phyloP scores from a whole-genome alignment of 441 rosid species.

The Erodium chrysanthum region DNA sequence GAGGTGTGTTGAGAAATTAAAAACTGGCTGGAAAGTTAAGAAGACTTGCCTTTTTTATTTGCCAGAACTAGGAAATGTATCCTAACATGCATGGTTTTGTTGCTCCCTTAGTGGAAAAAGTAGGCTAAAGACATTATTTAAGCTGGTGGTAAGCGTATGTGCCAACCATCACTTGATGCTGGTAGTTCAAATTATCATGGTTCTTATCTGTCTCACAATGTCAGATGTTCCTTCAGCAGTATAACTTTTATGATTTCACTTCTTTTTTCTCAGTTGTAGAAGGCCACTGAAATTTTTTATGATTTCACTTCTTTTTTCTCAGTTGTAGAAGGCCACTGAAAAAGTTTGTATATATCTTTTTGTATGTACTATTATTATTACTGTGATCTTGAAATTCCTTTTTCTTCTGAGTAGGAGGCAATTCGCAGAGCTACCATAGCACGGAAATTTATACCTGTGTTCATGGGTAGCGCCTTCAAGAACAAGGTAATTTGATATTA shows the following conservation, averaged over 20 bases:
- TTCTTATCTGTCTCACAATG: background rate
- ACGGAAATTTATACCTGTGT: conserved; percentile 78
- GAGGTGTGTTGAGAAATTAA: conserved; percentile 41
- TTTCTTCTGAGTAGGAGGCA: conserved; percentile 51
- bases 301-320: background rate
- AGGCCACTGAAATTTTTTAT: background rate
- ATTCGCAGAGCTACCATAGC: conserved; percentile 86
- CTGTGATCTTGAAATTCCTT: conserved; percentile 13
- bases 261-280: background rate
- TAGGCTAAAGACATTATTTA: background rate
- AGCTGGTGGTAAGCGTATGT: background rate
- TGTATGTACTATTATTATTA: background rate
- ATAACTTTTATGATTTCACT: background rate
- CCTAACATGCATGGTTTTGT: background rate
- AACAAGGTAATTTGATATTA: conserved; percentile 56
- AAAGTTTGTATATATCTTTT: conserved; percentile 5
- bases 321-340: background rate
- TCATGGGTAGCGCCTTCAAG: conserved; percentile 98
- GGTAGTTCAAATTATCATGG: background rate
- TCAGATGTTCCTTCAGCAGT: background rate
- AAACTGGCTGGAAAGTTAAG: background rate
- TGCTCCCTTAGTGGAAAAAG: background rate
- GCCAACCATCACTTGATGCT: background rate
- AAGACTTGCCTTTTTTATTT: background rate
- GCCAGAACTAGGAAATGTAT: background rate